These are phyloP conservation scores for Hydnomerulius pinastri DNA, from an alignment of 768 basidiomycete species.

Conservation along the genomic window DNA sequence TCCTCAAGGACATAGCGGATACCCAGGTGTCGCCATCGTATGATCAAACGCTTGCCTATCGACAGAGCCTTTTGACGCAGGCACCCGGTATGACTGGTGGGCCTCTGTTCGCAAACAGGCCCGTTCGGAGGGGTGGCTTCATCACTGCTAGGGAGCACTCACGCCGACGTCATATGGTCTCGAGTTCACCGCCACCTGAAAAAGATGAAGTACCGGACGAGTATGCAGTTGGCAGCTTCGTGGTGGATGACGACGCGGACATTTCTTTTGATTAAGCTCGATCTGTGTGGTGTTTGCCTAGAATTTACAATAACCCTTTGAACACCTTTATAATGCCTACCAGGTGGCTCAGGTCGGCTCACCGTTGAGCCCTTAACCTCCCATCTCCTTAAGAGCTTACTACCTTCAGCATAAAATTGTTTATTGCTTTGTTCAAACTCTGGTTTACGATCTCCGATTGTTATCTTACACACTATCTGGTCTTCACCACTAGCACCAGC, in stretches of 20 bases:
- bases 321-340: too few species aligned
- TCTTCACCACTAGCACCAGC: too few species aligned
- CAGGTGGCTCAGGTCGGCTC: too few species aligned
- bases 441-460: too few species aligned
- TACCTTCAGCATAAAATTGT: too few species aligned
- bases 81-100: slow-evolving; percentile 38
- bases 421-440: too few species aligned
- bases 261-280: slow-evolving; percentile 50
- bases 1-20: slow-evolving; percentile 60
- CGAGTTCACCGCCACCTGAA: slow-evolving; percentile 63
- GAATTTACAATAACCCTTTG: too few species aligned
- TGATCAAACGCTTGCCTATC: slow-evolving; percentile 70
- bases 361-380: too few species aligned
- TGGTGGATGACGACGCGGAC: slow-evolving; percentile 78
- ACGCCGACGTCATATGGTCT: slow-evolving; percentile 34
- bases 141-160: slow-evolving; percentile 33
- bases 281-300: too few species aligned
- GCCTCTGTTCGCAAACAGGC: slow-evolving; percentile 59
- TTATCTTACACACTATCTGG: too few species aligned
- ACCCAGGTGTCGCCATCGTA: slow-evolving; percentile 75
- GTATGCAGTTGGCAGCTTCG: slow-evolving; percentile 76
- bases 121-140: slow-evolving; percentile 47
- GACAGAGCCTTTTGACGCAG: slow-evolving; percentile 74
- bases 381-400: too few species aligned
- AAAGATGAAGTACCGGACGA: slow-evolving; percentile 58